Base-by-base conservation (phyloP, 2,329 filamentous ascomycete species). In the Epichloe brachyelytri region DNA sequence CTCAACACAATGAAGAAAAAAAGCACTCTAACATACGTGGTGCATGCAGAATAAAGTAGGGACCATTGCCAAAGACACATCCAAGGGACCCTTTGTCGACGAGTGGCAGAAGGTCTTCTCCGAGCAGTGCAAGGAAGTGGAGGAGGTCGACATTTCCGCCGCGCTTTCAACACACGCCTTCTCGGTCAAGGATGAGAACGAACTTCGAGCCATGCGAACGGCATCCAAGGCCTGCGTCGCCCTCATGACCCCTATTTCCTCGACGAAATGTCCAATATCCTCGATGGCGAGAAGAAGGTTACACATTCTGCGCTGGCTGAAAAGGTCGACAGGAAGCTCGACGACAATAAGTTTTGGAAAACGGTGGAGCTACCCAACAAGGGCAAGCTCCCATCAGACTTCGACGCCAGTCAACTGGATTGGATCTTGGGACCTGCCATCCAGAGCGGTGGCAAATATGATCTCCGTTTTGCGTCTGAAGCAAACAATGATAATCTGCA, bases 261-360 rank as follows among this genome's bases (percentile, higher is more conserved):
- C 57, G 93, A 98, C 64, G 90, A 96, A 66, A 97, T 98, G 90
- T 95, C 91, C 48, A 85, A 86, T 59, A 85, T 97, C 49, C 80
- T 98, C 54, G 93, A 98, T 63, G 85, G 90, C 58, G 94, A 97
- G 68, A 96, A 95, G 75, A 95, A 95, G 65, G 88, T 97, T 64
- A 93, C 89, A 56, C 93, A 98, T 69, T 87, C 84, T 57, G 77
- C 78, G 2, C 77, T 98, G 7, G 83, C 87, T n/a, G 82, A 88
- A 61, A 93, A 90, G 68, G 85, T 98, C 34, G 83, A 91, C 58
- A 80, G 82, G 62, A 96, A 96, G 71, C 83, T 98, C 51, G 91
- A 97, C 60, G 89, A 98, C 60, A 75, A 80, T 48, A 95, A 94
- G 62, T 98, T 95, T 65, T 98, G 95, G 80, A 86, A 89, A 63